phyloP scores from a whole-genome alignment of 2,329 filamentous ascomycete species.

The Exophiala oligosperma region DNA sequence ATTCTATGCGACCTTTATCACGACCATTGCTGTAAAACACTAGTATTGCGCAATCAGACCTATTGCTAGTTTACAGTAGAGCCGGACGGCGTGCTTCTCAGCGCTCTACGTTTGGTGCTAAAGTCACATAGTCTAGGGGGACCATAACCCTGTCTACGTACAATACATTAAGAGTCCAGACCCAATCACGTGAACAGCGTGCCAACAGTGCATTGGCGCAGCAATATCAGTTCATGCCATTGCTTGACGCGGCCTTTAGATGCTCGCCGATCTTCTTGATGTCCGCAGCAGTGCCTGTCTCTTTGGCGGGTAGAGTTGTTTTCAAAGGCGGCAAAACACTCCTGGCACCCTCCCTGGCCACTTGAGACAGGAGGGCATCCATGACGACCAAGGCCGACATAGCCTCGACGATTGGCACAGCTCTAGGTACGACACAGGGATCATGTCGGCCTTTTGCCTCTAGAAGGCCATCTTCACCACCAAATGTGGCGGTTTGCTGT shows the following conservation, averaged over 20 bases:
- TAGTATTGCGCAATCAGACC: no score
- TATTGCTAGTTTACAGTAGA: no score
- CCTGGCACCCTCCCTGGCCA: constrained; percentile 56
- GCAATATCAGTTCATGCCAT: not conserved
- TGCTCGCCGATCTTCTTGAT: constrained; percentile 16
- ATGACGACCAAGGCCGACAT: constrained; percentile 89
- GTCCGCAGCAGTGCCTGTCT: constrained; percentile 24
- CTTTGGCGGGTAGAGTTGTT: constrained; percentile 20
- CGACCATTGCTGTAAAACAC: no score
- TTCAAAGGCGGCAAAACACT: constrained; percentile 23
- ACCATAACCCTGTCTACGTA: not conserved
- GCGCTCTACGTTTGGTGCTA: no score
- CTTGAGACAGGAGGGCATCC: constrained; percentile 83
- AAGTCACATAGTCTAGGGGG: no score
- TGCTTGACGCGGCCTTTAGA: constrained; percentile 14
- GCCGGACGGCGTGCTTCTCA: no score
- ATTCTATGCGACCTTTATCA: not conserved
- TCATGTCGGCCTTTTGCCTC: constrained; percentile 94
- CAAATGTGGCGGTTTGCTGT: constrained; percentile 80
- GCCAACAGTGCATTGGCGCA: no score
- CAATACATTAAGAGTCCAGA: no score
- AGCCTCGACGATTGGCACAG: constrained; percentile 70
- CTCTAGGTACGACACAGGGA: constrained; percentile 85
- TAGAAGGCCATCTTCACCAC: constrained; percentile 71
- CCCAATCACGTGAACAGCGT: no score